A percentile compares a stretch with the other conserved stretches of the same genome.
Evolutionary conservation across 202 grass and related monocot genomes (phyloP).

Genomic region (Eragrostis tef): DNA sequence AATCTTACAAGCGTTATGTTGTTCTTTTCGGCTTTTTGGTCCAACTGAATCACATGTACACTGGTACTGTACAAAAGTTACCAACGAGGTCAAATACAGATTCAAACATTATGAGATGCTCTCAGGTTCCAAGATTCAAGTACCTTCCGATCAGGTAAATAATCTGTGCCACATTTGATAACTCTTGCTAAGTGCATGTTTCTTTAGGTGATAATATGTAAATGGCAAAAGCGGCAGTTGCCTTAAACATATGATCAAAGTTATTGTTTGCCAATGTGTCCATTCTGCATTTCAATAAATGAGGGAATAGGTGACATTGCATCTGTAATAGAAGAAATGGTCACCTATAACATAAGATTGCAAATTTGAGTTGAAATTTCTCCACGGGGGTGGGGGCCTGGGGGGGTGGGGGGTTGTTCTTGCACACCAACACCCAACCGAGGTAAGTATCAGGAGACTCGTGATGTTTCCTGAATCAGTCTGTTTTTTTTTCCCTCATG

Average conservation of each 20-base stretch:
- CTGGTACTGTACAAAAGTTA: conserved; percentile 73
- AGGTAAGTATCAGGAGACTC: neutral
- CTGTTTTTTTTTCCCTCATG: neutral
- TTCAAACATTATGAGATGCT: conserved; percentile 98
- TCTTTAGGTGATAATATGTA: conserved; percentile 16
- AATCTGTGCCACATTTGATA: conserved; percentile 18
- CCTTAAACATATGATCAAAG: neutral
- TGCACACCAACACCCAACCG: no score
- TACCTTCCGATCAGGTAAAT: conserved; percentile 97
- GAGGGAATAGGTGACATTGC: neutral
- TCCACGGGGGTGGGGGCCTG: no score
- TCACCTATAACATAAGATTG: no score
- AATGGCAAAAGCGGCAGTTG: conserved; percentile 22
- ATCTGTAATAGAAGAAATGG: neutral
- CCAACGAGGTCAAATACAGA: conserved; percentile 92
- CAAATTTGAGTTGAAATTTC: no score
- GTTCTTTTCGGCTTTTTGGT: conserved; percentile 98
- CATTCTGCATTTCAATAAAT: neutral
- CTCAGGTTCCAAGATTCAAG: conserved; percentile 94
- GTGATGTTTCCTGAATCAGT: neutral
- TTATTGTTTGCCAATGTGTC: neutral
- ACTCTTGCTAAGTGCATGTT: conserved; percentile 7
- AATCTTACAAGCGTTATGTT: conserved; percentile 94
- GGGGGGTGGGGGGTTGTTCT: no score
- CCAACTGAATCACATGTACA: conserved; percentile 95